Evolutionary conservation across 2,329 filamentous ascomycete species (phyloP).

Genomic region (Cytospora leucostoma): DNA sequence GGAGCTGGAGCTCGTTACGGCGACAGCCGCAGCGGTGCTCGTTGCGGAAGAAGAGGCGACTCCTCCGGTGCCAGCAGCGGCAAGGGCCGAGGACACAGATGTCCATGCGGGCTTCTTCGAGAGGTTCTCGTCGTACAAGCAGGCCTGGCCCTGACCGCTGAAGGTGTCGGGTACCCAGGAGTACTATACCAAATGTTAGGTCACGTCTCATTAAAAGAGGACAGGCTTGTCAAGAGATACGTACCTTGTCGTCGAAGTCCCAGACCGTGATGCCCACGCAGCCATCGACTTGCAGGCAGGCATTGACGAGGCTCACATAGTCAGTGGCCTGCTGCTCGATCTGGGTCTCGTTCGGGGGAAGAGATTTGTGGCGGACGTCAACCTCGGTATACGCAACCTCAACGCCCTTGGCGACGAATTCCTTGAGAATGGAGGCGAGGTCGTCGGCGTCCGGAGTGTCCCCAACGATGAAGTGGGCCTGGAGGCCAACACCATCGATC

Average conservation of each 20-base stretch:
- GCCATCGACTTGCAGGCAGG: constrained; percentile 38
- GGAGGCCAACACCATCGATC: constrained; percentile 64
- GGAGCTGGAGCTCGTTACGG: not conserved
- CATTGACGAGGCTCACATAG: constrained; percentile 43
- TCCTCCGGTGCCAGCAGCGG: constrained; percentile 34
- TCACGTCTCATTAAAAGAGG: not conserved
- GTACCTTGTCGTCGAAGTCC: constrained; percentile 43
- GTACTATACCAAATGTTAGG: constrained; percentile 30
- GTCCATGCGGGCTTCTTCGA: constrained; percentile 44
- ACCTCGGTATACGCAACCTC: constrained; percentile 65
- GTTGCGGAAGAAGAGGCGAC: constrained; percentile 15
- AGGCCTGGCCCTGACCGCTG: constrained; percentile 41
- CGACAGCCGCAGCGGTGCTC: constrained; percentile 10
- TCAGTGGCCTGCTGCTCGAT: constrained; percentile 49
- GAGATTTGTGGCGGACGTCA: constrained; percentile 52
- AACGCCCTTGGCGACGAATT: constrained; percentile 53
- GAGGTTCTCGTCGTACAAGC: constrained; percentile 41
- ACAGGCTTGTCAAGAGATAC: too few species aligned
- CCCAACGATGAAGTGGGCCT: constrained; percentile 61
- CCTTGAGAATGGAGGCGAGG: constrained; percentile 48
- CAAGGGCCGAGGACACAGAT: constrained; percentile 40
- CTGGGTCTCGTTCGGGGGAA: constrained; percentile 44
- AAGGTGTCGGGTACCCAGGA: constrained; percentile 44
- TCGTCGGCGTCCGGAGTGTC: constrained; percentile 47
- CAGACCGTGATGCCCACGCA: constrained; percentile 48